Percentiles rank a stretch among this genome's conserved stretches.
These are phyloP conservation scores for Pseudogymnoascus sp. DNA, from an alignment of 2,329 filamentous ascomycete species.

Conservation along the genomic window DNA sequence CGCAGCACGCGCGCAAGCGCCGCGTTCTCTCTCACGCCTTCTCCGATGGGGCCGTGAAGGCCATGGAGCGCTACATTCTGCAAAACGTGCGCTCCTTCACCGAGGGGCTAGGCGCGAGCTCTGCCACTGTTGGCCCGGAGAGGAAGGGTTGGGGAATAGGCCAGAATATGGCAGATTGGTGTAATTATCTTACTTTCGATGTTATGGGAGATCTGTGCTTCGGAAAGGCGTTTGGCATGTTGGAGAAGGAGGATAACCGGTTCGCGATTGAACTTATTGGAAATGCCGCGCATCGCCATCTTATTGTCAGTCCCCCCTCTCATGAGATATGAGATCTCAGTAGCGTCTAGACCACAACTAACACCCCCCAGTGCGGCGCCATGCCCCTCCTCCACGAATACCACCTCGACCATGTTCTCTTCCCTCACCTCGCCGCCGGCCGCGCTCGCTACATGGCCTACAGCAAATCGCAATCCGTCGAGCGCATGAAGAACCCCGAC, in stretches of 20 bases:
- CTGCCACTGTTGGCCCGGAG: constrained; percentile 25
- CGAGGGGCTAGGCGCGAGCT: constrained; percentile 41
- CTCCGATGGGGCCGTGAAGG: constrained; percentile 26
- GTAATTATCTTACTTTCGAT: constrained; percentile 39
- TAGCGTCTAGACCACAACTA: background rate
- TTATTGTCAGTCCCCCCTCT: constrained; percentile 43
- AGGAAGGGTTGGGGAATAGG: constrained; percentile 46
- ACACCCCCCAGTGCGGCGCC: constrained; percentile 51
- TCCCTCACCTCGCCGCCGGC: constrained; percentile 58
- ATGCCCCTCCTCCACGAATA: constrained; percentile 63
- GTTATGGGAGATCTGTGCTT: constrained; percentile 45
- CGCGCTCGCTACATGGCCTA: constrained; percentile 66
- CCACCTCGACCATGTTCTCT: constrained; percentile 60
- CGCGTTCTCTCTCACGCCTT: constrained; percentile 60
- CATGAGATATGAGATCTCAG: too few relatives aligned
- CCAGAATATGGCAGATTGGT: constrained; percentile 50
- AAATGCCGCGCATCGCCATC: constrained; percentile 59
- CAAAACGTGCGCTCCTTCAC: constrained; percentile 49
- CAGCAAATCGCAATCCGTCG: constrained; percentile 58
- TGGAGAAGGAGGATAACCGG: constrained; percentile 46
- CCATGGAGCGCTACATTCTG: constrained; percentile 28
- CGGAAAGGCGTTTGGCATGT: constrained; percentile 44
- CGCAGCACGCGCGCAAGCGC: constrained; percentile 62
- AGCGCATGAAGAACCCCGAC: constrained; percentile 58
- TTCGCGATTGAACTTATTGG: constrained; percentile 62